These are phyloP conservation scores for Raphanus raphanistrum DNA, from an alignment of 345 rosid genomes.

Conservation along the genomic window DNA sequence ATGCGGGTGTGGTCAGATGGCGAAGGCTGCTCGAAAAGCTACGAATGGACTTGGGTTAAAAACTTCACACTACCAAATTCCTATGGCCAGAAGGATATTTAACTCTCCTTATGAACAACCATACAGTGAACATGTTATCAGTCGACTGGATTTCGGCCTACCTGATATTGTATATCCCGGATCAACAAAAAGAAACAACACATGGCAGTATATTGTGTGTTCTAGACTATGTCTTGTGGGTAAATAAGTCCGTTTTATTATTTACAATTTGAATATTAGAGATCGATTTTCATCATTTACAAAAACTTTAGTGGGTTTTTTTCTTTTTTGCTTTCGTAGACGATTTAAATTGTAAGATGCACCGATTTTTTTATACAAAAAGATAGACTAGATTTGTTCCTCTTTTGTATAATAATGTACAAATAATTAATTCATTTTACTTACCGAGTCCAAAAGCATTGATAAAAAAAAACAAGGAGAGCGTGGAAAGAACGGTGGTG, in stretches of 20 bases:
- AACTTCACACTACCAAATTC: too few species aligned
- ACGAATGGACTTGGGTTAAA: too few species aligned
- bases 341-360: not conserved
- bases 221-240: not conserved
- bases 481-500: not conserved
- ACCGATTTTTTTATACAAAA: not conserved
- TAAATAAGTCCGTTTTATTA: not conserved
- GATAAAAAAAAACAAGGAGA: not conserved
- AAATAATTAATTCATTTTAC: not conserved
- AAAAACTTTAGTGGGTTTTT: not conserved
- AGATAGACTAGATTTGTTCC: not conserved
- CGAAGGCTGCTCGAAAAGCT: too few species aligned
- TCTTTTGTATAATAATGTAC: not conserved
- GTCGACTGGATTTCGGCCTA: too few species aligned
- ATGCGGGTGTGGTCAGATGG: too few species aligned
- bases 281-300: not conserved
- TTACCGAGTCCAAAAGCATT: not conserved
- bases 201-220: not conserved
- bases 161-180: too few species aligned
- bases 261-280: not conserved
- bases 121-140: too few species aligned
- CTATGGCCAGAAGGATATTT: too few species aligned
- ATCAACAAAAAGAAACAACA: too few species aligned
- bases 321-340: too few species aligned
- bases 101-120: too few species aligned